phyloP scores from a whole-genome alignment of 1,284 basidiomycete species.

The Cutaneotrichosporon sp. region DNA sequence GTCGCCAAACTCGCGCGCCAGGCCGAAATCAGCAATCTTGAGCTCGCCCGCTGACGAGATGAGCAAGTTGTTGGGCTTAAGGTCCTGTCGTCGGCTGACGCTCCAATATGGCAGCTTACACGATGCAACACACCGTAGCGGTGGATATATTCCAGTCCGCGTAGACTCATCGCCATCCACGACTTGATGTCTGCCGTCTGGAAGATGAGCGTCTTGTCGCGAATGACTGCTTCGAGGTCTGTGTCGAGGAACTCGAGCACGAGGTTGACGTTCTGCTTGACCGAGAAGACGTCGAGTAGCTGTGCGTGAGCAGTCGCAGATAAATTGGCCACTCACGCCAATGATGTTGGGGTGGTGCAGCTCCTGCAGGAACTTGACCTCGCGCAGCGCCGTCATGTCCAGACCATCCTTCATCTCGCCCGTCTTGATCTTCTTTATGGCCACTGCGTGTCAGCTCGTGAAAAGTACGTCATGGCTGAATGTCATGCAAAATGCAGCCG shows the following conservation, averaged over 20 bases:
- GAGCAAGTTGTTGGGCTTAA: constrained; percentile 98
- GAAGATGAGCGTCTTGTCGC: constrained; percentile 85
- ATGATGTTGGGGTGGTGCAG: constrained; percentile 93
- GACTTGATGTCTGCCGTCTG: constrained; percentile 94
- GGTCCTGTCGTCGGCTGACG: constrained; percentile 58
- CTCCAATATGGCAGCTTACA: constrained; percentile 50
- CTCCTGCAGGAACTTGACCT: constrained; percentile 95
- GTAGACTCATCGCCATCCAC: constrained; percentile 98
- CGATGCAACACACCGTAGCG: constrained; percentile 89
- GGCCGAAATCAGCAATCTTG: constrained; percentile 98
- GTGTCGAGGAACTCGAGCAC: constrained; percentile 96
- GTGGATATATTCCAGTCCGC: constrained; percentile 96
- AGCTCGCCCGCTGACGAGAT: constrained; percentile 85
- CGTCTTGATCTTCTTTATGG: constrained; percentile 98
- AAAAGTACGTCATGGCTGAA: background rate
- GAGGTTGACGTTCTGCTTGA: constrained; percentile 92
- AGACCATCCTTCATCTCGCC: constrained; percentile 96
- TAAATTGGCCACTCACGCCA: constrained; percentile 55
- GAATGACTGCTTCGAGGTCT: constrained; percentile 96
- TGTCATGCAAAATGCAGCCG: too few relatives aligned
- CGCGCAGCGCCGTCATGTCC: constrained; percentile 96
- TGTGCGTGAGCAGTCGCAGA: constrained; percentile 40
- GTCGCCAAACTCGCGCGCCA: constrained; percentile 77
- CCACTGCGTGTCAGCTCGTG: constrained; percentile 57
- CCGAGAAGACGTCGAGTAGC: constrained; percentile 96